Percentiles rank a stretch among this genome's conserved stretches.
Conservation (phyloP, 2,329 filamentous ascomycete genomes). For the Diaporthe sp. region DNA sequence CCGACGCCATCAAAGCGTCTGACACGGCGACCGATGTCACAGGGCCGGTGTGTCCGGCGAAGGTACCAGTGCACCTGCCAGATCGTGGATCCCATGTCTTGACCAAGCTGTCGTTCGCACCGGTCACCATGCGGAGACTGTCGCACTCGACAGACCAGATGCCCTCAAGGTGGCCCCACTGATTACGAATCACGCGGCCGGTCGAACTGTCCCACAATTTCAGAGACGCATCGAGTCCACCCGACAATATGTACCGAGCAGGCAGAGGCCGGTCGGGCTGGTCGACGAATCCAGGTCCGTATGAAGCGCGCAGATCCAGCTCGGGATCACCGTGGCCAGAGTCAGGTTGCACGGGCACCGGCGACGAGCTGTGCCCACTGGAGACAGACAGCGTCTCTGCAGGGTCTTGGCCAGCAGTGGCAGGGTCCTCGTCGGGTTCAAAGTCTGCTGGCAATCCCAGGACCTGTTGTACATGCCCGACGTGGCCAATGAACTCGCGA, state of each 20-base stretch:
- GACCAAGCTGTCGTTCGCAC: slow-evolving; percentile 93
- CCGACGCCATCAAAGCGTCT: slow-evolving; percentile 89
- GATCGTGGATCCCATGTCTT: slow-evolving; percentile 95
- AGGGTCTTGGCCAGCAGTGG: slow-evolving; percentile 56
- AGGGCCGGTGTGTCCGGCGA: slow-evolving; percentile 89
- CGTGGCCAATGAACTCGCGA: slow-evolving; percentile 84
- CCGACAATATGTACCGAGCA: slow-evolving; percentile 92
- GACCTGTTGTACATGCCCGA: slow-evolving; percentile 95
- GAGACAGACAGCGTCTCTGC: slow-evolving; percentile 67
- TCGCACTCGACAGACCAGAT: slow-evolving; percentile 95
- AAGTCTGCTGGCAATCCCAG: slow-evolving; percentile 87
- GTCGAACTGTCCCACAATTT: slow-evolving; percentile 91
- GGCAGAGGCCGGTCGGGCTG: slow-evolving; percentile 77
- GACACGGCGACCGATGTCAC: slow-evolving; percentile 94
- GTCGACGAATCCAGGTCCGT: slow-evolving; percentile 72
- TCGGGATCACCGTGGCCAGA: slow-evolving; percentile 46
- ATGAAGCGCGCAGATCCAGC: slow-evolving; percentile 64
- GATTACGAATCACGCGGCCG: slow-evolving; percentile 86
- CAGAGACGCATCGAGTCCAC: slow-evolving; percentile 90
- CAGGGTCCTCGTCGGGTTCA: slow-evolving; percentile 81
- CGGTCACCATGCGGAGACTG: slow-evolving; percentile 87
- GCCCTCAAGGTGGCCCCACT: slow-evolving; percentile 97
- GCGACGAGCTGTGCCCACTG: slow-evolving; percentile 61
- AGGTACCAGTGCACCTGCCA: slow-evolving; percentile 91
- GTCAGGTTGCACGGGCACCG: slow-evolving; percentile 42